A percentile compares a stretch with the other conserved stretches of the same genome.
Evolutionary conservation across 2,329 filamentous ascomycete species (phyloP).

Genomic region (Aspergillus fischeri): DNA sequence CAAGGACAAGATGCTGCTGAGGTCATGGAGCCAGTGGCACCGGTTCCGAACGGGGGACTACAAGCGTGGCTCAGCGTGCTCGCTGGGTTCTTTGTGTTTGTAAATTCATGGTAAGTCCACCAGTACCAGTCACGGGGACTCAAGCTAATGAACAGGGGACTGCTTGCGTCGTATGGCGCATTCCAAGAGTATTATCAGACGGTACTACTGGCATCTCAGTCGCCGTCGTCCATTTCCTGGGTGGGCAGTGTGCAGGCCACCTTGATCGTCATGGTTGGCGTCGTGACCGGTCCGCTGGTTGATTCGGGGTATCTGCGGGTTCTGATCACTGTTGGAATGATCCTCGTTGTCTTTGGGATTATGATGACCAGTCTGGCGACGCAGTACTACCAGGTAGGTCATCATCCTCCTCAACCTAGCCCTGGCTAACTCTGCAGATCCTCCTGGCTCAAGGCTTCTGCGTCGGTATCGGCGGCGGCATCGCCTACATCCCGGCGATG

Average conservation of each 20-base stretch:
- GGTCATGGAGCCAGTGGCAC: constrained; percentile 2
- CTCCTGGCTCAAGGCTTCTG: constrained; percentile 44
- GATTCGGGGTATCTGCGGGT: constrained; percentile 43
- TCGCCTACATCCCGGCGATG: constrained; percentile 29
- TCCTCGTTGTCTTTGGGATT: constrained; percentile 33
- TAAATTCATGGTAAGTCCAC: constrained; percentile 28
- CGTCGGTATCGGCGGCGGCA: constrained; percentile 28
- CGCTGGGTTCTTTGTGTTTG: constrained; percentile 30
- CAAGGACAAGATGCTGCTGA: neutral
- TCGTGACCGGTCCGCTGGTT: constrained; percentile 48
- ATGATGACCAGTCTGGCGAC: constrained; percentile 29
- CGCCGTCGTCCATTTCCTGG: constrained; percentile 46
- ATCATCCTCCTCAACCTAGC: neutral
- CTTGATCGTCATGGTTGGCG: constrained; percentile 44
- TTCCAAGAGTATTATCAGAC: constrained; percentile 48
- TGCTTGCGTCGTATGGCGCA: constrained; percentile 46
- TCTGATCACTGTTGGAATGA: constrained; percentile 39
- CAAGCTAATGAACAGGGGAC: constrained; percentile 25
- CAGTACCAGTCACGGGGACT: neutral
- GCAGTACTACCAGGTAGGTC: constrained; percentile 25
- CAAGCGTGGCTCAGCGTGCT: constrained; percentile 28
- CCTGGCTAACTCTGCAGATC: constrained; percentile 26
- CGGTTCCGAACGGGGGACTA: constrained; percentile 22
- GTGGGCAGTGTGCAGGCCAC: constrained; percentile 47
- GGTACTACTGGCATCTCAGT: constrained; percentile 28